A percentile compares a stretch with the other conserved stretches of the same genome.
phyloP scores from a whole-genome alignment of 768 basidiomycete genomes.

The Lactarius indigo region DNA sequence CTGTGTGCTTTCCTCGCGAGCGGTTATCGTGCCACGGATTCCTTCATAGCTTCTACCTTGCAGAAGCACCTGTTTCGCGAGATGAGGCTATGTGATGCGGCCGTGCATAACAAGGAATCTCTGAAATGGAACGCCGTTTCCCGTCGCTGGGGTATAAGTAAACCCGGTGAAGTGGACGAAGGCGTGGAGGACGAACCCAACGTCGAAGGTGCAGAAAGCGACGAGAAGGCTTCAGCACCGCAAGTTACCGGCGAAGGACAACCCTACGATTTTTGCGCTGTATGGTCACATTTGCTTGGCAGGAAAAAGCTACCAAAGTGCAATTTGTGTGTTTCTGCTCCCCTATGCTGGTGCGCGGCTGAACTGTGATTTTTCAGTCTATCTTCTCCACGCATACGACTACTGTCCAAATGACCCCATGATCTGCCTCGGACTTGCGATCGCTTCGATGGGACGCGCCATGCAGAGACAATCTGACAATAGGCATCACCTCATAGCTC shows the following conservation, averaged over 20 bases:
- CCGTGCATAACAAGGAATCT: constrained; percentile 57
- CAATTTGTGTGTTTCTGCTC: constrained; percentile 63
- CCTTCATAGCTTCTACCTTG: constrained; percentile 69
- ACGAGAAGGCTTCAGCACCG: constrained; percentile 32
- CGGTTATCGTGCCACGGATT: constrained; percentile 65
- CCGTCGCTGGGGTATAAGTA: constrained; percentile 54
- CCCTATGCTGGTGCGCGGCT: not conserved
- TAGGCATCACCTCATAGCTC: constrained; percentile 81
- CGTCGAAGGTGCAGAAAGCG: constrained; percentile 22
- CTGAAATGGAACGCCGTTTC: constrained; percentile 59
- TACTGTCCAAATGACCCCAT: constrained; percentile 80
- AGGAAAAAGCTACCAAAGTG: constrained; percentile 85
- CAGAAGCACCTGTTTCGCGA: constrained; percentile 86
- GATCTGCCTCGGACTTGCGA: constrained; percentile 76
- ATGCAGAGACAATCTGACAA: constrained; percentile 96
- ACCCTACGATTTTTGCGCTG: constrained; percentile 63
- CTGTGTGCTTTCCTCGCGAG: constrained; percentile 69
- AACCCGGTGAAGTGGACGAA: constrained; percentile 40
- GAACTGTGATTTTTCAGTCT: constrained; percentile 51
- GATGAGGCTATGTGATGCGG: constrained; percentile 62
- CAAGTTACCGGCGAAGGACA: constrained; percentile 63
- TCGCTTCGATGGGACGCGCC: constrained; percentile 83
- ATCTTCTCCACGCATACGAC: constrained; percentile 85
- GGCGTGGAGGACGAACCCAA: constrained; percentile 41
- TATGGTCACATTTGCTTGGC: constrained; percentile 85